Percentiles rank a stretch among this genome's conserved stretches.
Evolutionary conservation across 2,329 filamentous ascomycete genomes (phyloP).

Genomic region (Capronia americana): DNA sequence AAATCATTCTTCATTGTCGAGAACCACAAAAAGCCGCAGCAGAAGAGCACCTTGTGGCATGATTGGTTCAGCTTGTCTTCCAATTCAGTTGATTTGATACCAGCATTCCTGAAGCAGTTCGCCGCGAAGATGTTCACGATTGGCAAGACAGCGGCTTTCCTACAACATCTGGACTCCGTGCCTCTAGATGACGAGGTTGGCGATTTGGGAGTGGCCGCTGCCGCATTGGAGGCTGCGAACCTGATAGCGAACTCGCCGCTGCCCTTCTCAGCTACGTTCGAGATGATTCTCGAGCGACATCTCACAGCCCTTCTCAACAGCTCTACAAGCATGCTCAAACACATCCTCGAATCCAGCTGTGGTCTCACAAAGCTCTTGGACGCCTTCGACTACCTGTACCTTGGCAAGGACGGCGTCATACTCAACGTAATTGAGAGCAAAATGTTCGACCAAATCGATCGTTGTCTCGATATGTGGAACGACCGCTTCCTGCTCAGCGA

Average conservation of each 20-base stretch:
- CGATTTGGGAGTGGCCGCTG: constrained; percentile 11
- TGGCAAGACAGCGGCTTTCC: constrained; percentile 35
- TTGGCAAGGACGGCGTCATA: constrained; percentile 75
- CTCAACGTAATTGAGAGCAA: constrained; percentile 69
- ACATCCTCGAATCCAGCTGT: constrained; percentile 70
- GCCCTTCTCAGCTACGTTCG: constrained; percentile 71
- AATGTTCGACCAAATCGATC: constrained; percentile 78
- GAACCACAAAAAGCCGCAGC: constrained; percentile 7
- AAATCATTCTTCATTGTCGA: constrained; percentile 28
- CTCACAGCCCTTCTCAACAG: constrained; percentile 63
- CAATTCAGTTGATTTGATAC: constrained; percentile 19
- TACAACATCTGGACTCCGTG: constrained; percentile 19
- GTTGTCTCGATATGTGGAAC: constrained; percentile 68
- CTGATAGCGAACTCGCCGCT: constrained; percentile 24
- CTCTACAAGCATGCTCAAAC: constrained; percentile 65
- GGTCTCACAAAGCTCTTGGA: constrained; percentile 70
- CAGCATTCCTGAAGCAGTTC: constrained; percentile 26
- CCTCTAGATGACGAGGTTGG: neutral
- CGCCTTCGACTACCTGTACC: constrained; percentile 73
- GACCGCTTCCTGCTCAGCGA: constrained; percentile 83
- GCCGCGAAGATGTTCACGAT: constrained; percentile 27
- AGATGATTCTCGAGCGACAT: constrained; percentile 73
- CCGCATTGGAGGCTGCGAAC: constrained; percentile 19
- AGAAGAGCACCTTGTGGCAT: constrained; percentile 31
- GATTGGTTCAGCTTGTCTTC: constrained; percentile 31